These are phyloP conservation scores for Hyaloraphidium curvatum DNA, from an alignment of 192 early-diverging fungal species.

Conservation along the genomic window DNA sequence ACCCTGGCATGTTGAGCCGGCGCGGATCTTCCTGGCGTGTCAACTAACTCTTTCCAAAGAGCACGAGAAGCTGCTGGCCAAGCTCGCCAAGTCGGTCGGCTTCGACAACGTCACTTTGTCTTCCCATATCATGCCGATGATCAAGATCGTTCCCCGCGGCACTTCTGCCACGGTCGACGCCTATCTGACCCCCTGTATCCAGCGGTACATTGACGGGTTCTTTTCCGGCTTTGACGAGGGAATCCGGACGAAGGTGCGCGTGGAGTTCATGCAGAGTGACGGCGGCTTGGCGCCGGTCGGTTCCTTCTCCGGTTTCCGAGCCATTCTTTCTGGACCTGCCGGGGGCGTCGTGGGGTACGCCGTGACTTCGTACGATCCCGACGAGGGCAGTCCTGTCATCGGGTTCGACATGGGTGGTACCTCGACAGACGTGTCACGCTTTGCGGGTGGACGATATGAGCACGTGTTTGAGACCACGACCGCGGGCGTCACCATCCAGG, in stretches of 20 bases:
- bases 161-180: constrained; percentile 79
- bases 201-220: constrained; percentile 69
- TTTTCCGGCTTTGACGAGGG: constrained; percentile 62
- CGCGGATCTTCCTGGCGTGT: not conserved
- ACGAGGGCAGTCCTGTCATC: constrained; percentile 43
- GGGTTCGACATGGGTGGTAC: constrained; percentile 64
- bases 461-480: constrained; percentile 92
- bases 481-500: constrained; percentile 77
- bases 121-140: constrained; percentile 67
- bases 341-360: constrained; percentile 85
- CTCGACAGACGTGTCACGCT: constrained; percentile 73
- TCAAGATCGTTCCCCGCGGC: constrained; percentile 79
- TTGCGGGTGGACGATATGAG: constrained; percentile 66
- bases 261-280: constrained; percentile 98
- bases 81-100: constrained; percentile 45
- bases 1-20: constrained; percentile 22
- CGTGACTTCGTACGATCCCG: constrained; percentile 24
- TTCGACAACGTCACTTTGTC: constrained; percentile 77
- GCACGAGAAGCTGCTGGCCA: constrained; percentile 55
- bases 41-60: constrained; percentile 12
- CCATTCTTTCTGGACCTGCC: constrained; percentile 85
- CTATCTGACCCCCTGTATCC: constrained; percentile 85
- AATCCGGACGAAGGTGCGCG: constrained; percentile 22
- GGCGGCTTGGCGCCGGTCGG: constrained; percentile 79
- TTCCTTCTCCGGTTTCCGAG: constrained; percentile 66